phyloP scores from a whole-genome alignment of 139 green algal genomes.

The Dunaliella primolecta region DNA sequence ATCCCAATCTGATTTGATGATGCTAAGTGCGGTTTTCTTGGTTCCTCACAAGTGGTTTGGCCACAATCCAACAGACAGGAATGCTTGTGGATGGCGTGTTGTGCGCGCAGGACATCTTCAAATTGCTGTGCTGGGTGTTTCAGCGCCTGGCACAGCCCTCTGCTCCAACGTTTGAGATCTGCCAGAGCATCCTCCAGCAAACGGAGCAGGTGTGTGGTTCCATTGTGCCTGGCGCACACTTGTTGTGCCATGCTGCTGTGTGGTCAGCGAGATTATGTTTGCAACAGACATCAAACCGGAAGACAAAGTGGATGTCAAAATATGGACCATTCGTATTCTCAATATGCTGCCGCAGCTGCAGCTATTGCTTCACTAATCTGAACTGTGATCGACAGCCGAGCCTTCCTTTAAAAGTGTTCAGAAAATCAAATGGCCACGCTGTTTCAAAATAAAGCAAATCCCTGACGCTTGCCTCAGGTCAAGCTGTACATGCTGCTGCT shows the following conservation, averaged over 20 bases:
- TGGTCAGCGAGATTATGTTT: no score
- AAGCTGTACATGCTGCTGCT: constrained; percentile 62
- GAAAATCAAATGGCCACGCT: no score
- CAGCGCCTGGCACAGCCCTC: constrained; percentile 42
- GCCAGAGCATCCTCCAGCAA: constrained; percentile 50
- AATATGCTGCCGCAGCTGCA: neutral
- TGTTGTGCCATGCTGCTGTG: no score
- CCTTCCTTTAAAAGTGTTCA: no score
- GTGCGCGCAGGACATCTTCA: constrained; percentile 52
- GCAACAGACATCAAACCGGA: neutral
- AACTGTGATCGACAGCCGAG: neutral
- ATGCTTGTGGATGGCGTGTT: no score
- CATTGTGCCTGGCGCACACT: neutral
- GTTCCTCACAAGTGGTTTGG: no score
- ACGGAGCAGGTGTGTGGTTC: constrained; percentile 42
- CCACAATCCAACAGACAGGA: no score
- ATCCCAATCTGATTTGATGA: no score
- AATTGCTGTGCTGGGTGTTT: constrained; percentile 50
- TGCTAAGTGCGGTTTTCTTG: no score
- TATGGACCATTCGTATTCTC: neutral
- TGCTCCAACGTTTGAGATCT: constrained; percentile 51
- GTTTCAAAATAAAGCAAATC: no score
- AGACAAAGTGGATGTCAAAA: neutral
- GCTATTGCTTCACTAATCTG: neutral
- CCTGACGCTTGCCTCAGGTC: no score